Base-by-base conservation (phyloP, 768 basidiomycete genomes). In the Amanita jacksonii region DNA sequence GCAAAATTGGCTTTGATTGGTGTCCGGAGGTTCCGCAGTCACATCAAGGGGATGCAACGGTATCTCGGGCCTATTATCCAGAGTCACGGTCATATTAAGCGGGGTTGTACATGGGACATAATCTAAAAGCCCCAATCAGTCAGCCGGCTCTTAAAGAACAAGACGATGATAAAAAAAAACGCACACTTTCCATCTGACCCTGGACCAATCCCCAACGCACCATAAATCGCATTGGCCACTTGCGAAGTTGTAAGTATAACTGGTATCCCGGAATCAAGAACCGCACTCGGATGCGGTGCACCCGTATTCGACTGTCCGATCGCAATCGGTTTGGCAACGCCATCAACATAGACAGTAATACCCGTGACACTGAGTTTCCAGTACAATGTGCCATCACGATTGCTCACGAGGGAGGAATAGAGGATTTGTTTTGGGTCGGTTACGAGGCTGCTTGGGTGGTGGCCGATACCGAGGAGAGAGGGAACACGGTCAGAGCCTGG, bases 41-140 rank as follows among this genome's bases (percentile, higher is more conserved):
- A 89, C 64, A 56, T 89, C 85, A 41, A 89, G 77, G 0, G 85
- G 87, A 52, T 89, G 86, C 2, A 88, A 53, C 0, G 82, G 60
- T 19, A 85, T 67, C 34, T 72, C 71, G 0, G 65, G 55, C 37
- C 75, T 76, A 50, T 66, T 63, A 55, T 79, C 75, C 31, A 88
- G 62, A 1, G 77, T 77, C 47, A 89, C 68, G 3, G 79, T 76
- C 46, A 88, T 65, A 57, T 88, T 88, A 24, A 89, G 67, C 0
- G 85, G 81, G 0, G 70, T 77, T 3, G 61, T 66, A 56, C 86
- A 89, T 0, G 81, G 80, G 13, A 88, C 70, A 54, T 85, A 89
- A 57, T 85, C 86, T 31, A 34, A 20, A 8, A 13, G 15, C 33
- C 12, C 6, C 12, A 15, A 16, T 44, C 16, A 27, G 22, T 35